A percentile compares a stretch with the other conserved stretches of the same genome.
These are phyloP conservation scores for Rickenella mellea DNA, from an alignment of 768 basidiomycete species.

Conservation along the genomic window DNA sequence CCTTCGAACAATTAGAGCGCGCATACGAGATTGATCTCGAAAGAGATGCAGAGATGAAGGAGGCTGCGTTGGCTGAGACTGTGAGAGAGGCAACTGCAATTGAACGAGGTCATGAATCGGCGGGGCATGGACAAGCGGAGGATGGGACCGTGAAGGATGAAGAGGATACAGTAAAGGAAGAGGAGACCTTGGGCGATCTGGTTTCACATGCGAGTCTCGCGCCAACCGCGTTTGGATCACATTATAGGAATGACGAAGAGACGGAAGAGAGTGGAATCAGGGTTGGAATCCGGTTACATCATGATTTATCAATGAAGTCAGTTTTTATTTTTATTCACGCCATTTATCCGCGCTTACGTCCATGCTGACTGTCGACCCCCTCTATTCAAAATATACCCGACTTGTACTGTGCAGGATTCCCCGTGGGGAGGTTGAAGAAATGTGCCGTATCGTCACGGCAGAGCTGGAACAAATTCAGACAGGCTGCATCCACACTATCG, in stretches of 20 bases:
- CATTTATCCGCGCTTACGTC: not conserved
- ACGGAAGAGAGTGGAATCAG: slow-evolving; percentile 34
- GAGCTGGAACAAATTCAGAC: slow-evolving; percentile 53
- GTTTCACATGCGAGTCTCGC: too few relatives aligned
- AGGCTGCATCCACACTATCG: slow-evolving; percentile 68
- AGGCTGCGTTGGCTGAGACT: too few relatives aligned
- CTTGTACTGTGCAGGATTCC: slow-evolving; percentile 42
- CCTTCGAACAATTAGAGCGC: slow-evolving; percentile 56
- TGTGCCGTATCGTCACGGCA: slow-evolving; percentile 55
- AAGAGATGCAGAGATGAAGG: slow-evolving; percentile 9
- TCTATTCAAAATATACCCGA: not conserved
- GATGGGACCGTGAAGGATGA: slow-evolving; percentile 6
- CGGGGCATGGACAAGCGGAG: slow-evolving; percentile 12
- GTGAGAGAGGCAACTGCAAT: slow-evolving; percentile 17
- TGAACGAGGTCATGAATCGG: slow-evolving; percentile 14
- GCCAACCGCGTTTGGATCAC: too few relatives aligned
- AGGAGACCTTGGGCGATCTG: too few relatives aligned
- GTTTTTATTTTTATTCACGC: too few relatives aligned
- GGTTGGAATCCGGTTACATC: slow-evolving; percentile 47
- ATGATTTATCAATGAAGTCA: slow-evolving; percentile 44
- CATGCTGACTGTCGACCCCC: not conserved
- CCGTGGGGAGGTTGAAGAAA: slow-evolving; percentile 69
- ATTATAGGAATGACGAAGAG: slow-evolving; percentile 6
- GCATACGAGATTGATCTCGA: slow-evolving; percentile 43
- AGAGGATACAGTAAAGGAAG: slow-evolving; percentile 2